Conservation (phyloP, 2,329 filamentous ascomycete species). For the Drechslerella dactyloides region DNA sequence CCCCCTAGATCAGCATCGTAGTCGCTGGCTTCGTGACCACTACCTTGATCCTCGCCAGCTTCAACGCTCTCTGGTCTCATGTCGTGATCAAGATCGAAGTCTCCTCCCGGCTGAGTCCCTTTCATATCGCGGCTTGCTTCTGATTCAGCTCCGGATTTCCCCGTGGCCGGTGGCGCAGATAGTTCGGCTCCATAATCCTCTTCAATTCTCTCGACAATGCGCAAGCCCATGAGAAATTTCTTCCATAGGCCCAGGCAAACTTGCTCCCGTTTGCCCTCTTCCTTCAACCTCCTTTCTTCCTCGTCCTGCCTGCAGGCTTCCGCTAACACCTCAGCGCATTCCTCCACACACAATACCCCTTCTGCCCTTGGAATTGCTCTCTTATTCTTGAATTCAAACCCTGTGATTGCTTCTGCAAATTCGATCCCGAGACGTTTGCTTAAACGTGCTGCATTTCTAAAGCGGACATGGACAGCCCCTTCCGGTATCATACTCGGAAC, state of each 20-base stretch:
- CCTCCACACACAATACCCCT: slow-evolving; percentile 77
- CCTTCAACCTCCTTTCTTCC: slow-evolving; percentile 22
- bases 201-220: slow-evolving; percentile 75
- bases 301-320: slow-evolving; percentile 55
- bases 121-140: neutral
- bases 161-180: neutral
- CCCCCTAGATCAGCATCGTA: too few relatives aligned
- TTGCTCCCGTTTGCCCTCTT: slow-evolving; percentile 34
- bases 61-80: too few relatives aligned
- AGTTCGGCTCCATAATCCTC: slow-evolving; percentile 58
- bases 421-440: slow-evolving; percentile 79
- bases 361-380: slow-evolving; percentile 84
- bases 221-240: slow-evolving; percentile 68
- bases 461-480: slow-evolving; percentile 19
- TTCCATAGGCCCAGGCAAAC: slow-evolving; percentile 64
- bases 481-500: slow-evolving; percentile 28
- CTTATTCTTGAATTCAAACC: slow-evolving; percentile 85
- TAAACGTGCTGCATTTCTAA: slow-evolving; percentile 69
- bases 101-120: neutral
- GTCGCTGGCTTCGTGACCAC: too few relatives aligned
- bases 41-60: too few relatives aligned
- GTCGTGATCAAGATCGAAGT: neutral
- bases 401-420: slow-evolving; percentile 86
- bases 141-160: neutral
- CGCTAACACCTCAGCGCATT: slow-evolving; percentile 63